These are phyloP conservation scores for Globisporangium nodosum DNA, from an alignment of 352 stramenopile genomes.

Conservation along the genomic window DNA sequence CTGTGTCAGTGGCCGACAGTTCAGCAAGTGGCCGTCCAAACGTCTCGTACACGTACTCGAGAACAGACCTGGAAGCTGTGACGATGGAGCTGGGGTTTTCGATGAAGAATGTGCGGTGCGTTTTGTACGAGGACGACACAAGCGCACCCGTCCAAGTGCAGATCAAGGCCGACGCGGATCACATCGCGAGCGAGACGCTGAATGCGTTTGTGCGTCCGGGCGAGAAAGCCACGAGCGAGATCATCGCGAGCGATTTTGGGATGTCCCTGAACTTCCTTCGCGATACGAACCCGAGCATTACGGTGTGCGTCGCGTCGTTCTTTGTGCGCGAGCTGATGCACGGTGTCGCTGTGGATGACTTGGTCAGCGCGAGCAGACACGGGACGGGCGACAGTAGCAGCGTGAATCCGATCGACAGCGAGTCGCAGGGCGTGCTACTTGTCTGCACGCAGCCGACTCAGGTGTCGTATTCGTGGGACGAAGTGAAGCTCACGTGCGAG, in stretches of 20 bases:
- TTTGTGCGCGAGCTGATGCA: constrained; percentile 8
- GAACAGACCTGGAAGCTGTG: constrained; percentile 56
- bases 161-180: not conserved
- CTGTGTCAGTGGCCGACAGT: constrained; percentile 1
- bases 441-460: constrained; percentile 33
- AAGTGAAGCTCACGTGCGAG: constrained; percentile 28
- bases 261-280: constrained; percentile 13
- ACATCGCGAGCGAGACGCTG: not conserved
- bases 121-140: constrained; percentile 29
- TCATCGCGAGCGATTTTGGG: constrained; percentile 11
- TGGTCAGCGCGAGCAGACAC: not conserved
- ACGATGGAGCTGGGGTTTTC: constrained; percentile 60
- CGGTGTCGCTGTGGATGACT: not conserved
- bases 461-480: constrained; percentile 60
- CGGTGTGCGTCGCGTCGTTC: constrained; percentile 14
- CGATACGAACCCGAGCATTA: constrained; percentile 9
- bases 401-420: not conserved
- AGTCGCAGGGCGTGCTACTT: constrained; percentile 25
- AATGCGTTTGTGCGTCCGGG: constrained; percentile 3
- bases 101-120: constrained; percentile 48
- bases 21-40: constrained; percentile 40
- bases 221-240: constrained; percentile 8
- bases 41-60: constrained; percentile 67
- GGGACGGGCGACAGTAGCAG: not conserved
- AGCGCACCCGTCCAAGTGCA: not conserved